phyloP scores from a whole-genome alignment of 805 yeast species.

The Ogataea trehaloabstinens region DNA sequence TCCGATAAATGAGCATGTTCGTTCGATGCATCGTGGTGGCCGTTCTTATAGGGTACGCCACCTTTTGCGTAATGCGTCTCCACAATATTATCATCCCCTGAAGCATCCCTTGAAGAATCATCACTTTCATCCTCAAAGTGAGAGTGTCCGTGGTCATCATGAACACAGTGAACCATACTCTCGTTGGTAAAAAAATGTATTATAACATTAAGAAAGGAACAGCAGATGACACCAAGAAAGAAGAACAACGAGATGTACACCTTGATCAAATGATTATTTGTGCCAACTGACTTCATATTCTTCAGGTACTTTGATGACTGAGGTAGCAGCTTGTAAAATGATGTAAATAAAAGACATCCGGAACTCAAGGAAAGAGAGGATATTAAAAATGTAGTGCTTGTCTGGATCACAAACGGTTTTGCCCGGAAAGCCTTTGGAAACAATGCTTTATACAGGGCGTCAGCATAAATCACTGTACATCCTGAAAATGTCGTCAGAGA shows the following conservation, averaged over 20 bases:
- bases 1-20: not conserved
- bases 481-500: conserved; percentile 74
- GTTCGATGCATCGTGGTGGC: not conserved
- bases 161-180: conserved; percentile 83
- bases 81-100: conserved; percentile 4
- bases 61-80: conserved; percentile 3
- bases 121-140: conserved; percentile 31
- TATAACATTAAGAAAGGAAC: conserved; percentile 57
- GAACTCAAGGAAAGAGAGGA: conserved; percentile 74
- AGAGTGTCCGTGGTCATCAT: conserved; percentile 38
- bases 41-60: not conserved
- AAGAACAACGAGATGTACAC: conserved; percentile 41
- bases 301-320: conserved; percentile 50
- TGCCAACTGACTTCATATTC: conserved; percentile 26
- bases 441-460: conserved; percentile 46
- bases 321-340: conserved; percentile 77
- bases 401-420: conserved; percentile 51
- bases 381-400: conserved; percentile 64
- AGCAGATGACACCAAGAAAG: conserved; percentile 55
- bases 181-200: conserved; percentile 78
- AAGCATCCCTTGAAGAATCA: not conserved
- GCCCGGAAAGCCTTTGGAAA: conserved; percentile 40
- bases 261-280: conserved; percentile 32
- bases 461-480: conserved; percentile 60
- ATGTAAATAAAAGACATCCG: conserved; percentile 80